Evolutionary conservation across 495 filamentous ascomycete genomes (phyloP).

Genomic region (Podospora comata): DNA sequence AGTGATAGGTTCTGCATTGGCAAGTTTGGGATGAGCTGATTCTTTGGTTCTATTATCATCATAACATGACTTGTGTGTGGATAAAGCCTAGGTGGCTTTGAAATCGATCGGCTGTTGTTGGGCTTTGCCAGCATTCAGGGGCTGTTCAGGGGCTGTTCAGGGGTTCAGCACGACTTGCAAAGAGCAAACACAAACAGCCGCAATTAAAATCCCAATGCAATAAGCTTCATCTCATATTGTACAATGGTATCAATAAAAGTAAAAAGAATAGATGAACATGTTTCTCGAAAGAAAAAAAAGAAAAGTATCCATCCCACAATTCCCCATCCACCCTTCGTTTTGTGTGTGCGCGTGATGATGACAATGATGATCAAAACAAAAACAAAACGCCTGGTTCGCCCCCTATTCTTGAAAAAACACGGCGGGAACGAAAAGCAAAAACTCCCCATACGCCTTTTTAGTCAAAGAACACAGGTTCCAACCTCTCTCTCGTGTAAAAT

Average conservation of each 20-base stretch:
- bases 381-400: not conserved
- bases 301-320: not conserved
- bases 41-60: too few relatives aligned
- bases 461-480: not conserved
- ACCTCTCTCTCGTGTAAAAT: not conserved
- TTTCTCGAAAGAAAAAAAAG: not conserved
- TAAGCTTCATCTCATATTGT: not conserved
- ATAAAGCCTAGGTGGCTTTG: too few relatives aligned
- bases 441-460: conserved; percentile 9
- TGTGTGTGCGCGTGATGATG: not conserved
- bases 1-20: not conserved
- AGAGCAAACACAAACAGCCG: too few relatives aligned
- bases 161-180: not conserved
- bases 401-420: not conserved
- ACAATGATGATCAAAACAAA: not conserved
- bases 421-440: not conserved
- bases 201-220: not conserved
- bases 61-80: too few relatives aligned
- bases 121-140: not conserved
- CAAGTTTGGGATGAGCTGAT: too few relatives aligned
- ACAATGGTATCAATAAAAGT: not conserved
- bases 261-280: not conserved
- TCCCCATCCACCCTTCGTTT: not conserved
- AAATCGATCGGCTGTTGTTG: not conserved
- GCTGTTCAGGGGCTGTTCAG: not conserved